Evolutionary conservation across 495 filamentous ascomycete species (phyloP).

Genomic region (Cladorrhinum samala): DNA sequence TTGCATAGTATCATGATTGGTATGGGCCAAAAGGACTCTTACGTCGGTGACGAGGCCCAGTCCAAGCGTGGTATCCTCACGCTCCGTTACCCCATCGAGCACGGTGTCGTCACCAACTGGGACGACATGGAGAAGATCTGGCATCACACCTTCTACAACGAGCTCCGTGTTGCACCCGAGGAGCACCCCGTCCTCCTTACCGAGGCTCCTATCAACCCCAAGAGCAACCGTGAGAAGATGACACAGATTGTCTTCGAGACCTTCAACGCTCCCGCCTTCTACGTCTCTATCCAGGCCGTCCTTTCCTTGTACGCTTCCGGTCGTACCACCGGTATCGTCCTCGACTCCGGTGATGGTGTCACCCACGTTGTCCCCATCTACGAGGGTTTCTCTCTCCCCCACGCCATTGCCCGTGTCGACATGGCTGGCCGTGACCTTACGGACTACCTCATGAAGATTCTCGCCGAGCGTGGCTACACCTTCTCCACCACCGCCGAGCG

Average conservation of each 20-base stretch:
- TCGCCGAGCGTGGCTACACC: conserved; percentile 97
- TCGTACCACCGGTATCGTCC: conserved; percentile 99
- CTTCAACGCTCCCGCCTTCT: conserved; percentile 99
- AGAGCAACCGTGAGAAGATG: conserved; percentile 99
- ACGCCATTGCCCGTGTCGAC: conserved; percentile 98
- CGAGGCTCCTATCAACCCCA: conserved; percentile 99
- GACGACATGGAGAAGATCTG: conserved; percentile 99
- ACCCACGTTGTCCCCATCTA: conserved; percentile 99
- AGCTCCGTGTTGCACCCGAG: conserved; percentile 98
- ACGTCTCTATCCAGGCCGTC: conserved; percentile 99
- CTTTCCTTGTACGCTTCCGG: conserved; percentile 98
- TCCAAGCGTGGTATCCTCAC: conserved; percentile 99
- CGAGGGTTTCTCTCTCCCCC: conserved; percentile 98
- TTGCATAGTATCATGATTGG: conserved; percentile 95
- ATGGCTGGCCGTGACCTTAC: conserved; percentile 99
- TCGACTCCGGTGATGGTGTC: conserved; percentile 99
- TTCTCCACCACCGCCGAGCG: conserved; percentile 99
- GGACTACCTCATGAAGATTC: conserved; percentile 99
- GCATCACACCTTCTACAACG: conserved; percentile 99
- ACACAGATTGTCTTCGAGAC: conserved; percentile 99
- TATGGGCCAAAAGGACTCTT: conserved; percentile 99
- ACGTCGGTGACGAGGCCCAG: conserved; percentile 99
- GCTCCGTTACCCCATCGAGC: conserved; percentile 98
- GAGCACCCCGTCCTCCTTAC: conserved; percentile 99
- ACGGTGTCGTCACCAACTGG: conserved; percentile 99